A percentile compares a stretch with the other conserved stretches of the same genome.
These are phyloP conservation scores for Begonia masoniana DNA, from an alignment of 306 rosid species.

Conservation along the genomic window DNA sequence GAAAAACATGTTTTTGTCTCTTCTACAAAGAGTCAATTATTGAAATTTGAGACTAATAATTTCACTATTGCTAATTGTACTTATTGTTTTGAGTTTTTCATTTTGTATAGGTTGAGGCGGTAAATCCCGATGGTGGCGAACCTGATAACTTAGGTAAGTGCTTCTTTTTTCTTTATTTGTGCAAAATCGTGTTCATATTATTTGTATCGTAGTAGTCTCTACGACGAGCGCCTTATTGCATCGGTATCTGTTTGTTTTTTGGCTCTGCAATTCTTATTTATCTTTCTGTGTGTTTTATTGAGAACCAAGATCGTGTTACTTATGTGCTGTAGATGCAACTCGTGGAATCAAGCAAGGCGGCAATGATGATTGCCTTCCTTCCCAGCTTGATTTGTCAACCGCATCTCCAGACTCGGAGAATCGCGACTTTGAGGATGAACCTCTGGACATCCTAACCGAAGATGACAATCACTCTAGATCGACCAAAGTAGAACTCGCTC, in stretches of 20 bases:
- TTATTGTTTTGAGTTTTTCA: background rate
- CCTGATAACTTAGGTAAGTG: conserved; percentile 6
- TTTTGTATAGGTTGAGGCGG: conserved; percentile 6
- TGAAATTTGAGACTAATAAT: too few relatives aligned
- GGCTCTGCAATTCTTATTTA: background rate
- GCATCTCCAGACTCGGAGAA: conserved; percentile 1
- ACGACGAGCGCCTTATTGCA: background rate
- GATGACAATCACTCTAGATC: background rate
- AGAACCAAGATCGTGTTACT: background rate
- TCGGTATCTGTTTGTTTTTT: background rate
- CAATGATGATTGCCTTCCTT: background rate
- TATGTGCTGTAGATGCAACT: background rate
- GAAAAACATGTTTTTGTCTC: too few relatives aligned
- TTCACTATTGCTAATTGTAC: too few relatives aligned
- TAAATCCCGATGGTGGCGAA: conserved; percentile 1
- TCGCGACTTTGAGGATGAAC: background rate
- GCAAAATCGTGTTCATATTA: background rate
- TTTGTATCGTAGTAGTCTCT: background rate
- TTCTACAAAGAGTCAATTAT: too few relatives aligned
- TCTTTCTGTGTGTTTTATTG: background rate
- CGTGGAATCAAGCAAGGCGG: background rate
- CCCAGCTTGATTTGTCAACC: background rate
- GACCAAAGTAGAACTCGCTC: background rate
- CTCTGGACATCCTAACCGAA: conserved; percentile 1
- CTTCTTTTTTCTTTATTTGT: background rate